Evolutionary conservation across 2,329 filamentous ascomycete genomes (phyloP).

Genomic region (Fusarium zealandicum): DNA sequence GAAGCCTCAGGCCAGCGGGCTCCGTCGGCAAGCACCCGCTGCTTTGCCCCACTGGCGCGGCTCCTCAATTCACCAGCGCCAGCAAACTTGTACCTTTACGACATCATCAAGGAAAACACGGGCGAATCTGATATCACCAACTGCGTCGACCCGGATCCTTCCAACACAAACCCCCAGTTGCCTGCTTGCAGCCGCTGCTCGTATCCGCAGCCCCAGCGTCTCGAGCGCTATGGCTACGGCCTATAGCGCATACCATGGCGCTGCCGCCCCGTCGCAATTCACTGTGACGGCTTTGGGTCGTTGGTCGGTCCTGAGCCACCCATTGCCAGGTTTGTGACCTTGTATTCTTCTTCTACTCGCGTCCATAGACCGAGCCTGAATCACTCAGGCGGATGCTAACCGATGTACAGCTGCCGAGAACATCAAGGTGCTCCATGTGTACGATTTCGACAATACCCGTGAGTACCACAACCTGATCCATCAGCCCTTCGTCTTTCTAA

Average conservation of each 20-base stretch:
- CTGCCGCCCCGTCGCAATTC: slow-evolving; percentile 43
- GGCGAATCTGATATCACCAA: slow-evolving; percentile 1
- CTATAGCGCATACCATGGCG: slow-evolving; percentile 48
- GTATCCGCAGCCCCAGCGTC: slow-evolving; percentile 33
- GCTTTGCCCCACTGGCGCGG: slow-evolving; percentile 21
- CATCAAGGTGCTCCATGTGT: slow-evolving; percentile 85
- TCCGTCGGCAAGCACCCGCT: background rate
- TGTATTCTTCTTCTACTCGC: background rate
- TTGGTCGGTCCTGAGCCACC: slow-evolving; percentile 81
- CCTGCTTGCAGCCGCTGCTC: slow-evolving; percentile 39
- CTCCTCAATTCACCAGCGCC: slow-evolving; percentile 16
- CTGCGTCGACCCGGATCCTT: background rate
- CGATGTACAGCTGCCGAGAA: slow-evolving; percentile 61
- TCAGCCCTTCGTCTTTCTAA: background rate
- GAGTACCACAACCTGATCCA: slow-evolving; percentile 44
- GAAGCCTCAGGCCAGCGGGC: slow-evolving; percentile 33
- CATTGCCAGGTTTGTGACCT: slow-evolving; percentile 69
- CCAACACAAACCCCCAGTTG: slow-evolving; percentile 9
- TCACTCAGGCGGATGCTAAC: slow-evolving; percentile 20
- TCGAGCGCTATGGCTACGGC: slow-evolving; percentile 51
- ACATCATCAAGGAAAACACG: slow-evolving; percentile 24
- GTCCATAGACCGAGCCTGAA: no score
- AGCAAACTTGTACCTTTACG: slow-evolving; percentile 31
- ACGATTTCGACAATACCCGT: slow-evolving; percentile 98
- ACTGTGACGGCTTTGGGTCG: slow-evolving; percentile 80